Evolutionary conservation across 2,329 filamentous ascomycete species (phyloP), one percentile per base, ranked within the genome.

Genomic region (Arthroderma sp.): DNA sequence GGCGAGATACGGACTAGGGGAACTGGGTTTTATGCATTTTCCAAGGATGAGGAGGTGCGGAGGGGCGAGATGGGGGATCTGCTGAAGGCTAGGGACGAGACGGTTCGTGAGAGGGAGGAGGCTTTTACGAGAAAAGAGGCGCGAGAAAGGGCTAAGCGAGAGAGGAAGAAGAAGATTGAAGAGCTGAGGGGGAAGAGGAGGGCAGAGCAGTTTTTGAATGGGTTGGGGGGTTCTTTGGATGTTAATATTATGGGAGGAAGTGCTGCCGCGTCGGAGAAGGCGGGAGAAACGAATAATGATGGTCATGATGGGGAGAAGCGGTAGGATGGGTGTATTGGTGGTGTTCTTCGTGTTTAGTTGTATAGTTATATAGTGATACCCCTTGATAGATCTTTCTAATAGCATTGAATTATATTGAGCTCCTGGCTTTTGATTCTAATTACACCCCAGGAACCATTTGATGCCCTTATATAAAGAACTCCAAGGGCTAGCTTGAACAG

Each of bases 11-110:
- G 91, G 49, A 85, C 78, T 38, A 89, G 91, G 55, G 91, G 91
- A 3, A 85, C 84, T 0, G 91, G 85, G 0, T 98, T 96, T 65
- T 95, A 87, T 67, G 80, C 83, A 46, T 96, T 98, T 60, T 85
- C 81, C 47, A 76, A 75, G 52, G 83, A 94, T 61, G 80, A 82
- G 57, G 78, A 75, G 52, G 69, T 71, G 51, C 64, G 75, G 40
- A 70, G 80, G 57, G 63, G 65, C 55, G 85, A 96, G 71, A 94
- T 96, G 85, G 72, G 76, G 52, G 74, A 72, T 38, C 67, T 95
- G 45, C 74, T 78, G 50, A 69, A 72, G 53, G 80, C 86, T 60
- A 71, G 84, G 47, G 64, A 69, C 49, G 75, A 78, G 57, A 91
- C 85, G 42, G 81, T 87, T 62, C 67, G 70, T 44, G 73, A 74